These are phyloP conservation scores for Rubroshorea leprosula DNA, from an alignment of 345 rosid genomes.

Conservation along the genomic window DNA sequence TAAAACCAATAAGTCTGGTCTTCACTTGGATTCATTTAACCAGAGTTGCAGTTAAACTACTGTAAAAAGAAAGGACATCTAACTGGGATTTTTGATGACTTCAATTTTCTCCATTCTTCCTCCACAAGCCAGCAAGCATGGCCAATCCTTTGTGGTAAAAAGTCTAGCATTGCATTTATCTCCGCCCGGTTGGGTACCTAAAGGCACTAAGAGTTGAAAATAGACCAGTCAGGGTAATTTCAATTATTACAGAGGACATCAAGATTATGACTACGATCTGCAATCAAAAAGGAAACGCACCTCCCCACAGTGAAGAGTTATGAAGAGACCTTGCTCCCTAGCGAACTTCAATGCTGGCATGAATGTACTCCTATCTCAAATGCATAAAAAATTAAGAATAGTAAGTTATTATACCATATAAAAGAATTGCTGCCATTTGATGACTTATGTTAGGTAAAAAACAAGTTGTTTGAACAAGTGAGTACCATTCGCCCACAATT, in stretches of 20 bases:
- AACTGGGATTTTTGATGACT: constrained; percentile 67
- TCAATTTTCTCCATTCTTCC: constrained; percentile 57
- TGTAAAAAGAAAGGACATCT: constrained; percentile 3
- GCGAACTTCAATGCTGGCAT: constrained; percentile 78
- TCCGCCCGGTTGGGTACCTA: constrained; percentile 86
- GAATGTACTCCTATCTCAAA: constrained; percentile 59
- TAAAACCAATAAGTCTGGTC: neutral
- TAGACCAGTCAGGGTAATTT: constrained; percentile 25
- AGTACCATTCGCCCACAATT: constrained; percentile 76
- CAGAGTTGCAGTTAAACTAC: neutral
- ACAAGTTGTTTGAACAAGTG: neutral
- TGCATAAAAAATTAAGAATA: constrained; percentile 14
- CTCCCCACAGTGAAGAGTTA: constrained; percentile 98
- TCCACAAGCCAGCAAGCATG: constrained; percentile 76
- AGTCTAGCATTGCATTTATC: constrained; percentile 77
- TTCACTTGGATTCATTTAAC: neutral
- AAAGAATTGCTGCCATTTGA: neutral
- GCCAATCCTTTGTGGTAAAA: constrained; percentile 78
- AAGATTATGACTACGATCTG: neutral
- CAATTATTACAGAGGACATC: constrained; percentile 5
- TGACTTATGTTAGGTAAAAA: neutral
- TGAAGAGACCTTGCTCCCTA: constrained; percentile 59
- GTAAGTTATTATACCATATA: neutral
- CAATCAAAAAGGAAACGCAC: constrained; percentile 32
- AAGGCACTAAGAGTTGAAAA: constrained; percentile 56